Evolutionary conservation across 495 filamentous ascomycete species (phyloP).

Genomic region (Trypethelium eluteriae): DNA sequence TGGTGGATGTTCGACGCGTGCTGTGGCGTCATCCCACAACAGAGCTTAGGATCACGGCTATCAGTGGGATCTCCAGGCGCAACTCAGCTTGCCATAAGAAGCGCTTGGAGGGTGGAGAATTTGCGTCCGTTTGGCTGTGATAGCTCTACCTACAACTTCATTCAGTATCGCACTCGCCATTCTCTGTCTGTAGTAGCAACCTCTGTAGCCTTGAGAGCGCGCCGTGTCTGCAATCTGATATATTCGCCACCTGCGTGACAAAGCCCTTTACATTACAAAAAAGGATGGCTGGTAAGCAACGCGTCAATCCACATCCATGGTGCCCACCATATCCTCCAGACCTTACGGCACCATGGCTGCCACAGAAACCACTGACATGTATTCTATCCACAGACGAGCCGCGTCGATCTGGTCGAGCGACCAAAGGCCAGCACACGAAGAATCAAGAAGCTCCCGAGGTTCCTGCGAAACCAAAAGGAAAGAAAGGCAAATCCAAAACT

Average conservation of each 20-base stretch:
- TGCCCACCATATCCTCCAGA: conserved; percentile 6
- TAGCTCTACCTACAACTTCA: conserved; percentile 8
- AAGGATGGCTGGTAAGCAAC: conserved; percentile 38
- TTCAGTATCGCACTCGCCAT: conserved; percentile 7
- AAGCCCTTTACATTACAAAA: conserved; percentile 10
- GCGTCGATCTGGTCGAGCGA: conserved; percentile 86
- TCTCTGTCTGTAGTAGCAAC: conserved; percentile 12
- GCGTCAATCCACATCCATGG: background rate
- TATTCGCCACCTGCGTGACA: background rate
- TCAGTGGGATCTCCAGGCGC: background rate
- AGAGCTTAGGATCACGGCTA: background rate
- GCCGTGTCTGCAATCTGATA: conserved; percentile 2
- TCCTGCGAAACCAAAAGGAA: conserved; percentile 27
- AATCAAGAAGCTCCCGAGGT: conserved; percentile 37
- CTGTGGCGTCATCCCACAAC: background rate
- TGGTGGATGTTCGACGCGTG: background rate
- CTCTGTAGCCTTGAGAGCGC: conserved; percentile 1
- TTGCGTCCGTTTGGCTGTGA: conserved; percentile 6
- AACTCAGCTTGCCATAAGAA: background rate
- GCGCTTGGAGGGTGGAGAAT: conserved; percentile 7
- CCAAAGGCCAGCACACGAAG: conserved; percentile 89
- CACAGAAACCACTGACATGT: conserved; percentile 1
- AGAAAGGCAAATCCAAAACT: conserved; percentile 59
- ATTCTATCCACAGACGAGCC: conserved; percentile 57
- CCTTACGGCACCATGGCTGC: background rate